These are phyloP conservation scores for Penicillium desertorum DNA, from an alignment of 495 filamentous ascomycete species.

Conservation along the genomic window DNA sequence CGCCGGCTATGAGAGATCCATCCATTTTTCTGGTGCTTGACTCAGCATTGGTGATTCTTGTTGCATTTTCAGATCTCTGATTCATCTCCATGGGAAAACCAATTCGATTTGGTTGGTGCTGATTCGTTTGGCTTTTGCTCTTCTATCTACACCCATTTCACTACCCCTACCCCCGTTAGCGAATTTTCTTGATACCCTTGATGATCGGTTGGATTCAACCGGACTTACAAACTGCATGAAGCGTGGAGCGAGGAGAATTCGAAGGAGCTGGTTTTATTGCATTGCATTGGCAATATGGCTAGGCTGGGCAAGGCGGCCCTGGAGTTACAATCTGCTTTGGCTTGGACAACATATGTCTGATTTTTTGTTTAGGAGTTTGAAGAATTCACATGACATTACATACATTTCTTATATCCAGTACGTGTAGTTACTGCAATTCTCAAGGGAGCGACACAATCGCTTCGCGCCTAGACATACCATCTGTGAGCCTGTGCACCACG, in stretches of 20 bases:
- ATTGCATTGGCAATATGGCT: not conserved
- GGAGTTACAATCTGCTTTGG: not conserved
- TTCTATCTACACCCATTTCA: not conserved
- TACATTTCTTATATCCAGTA: too few relatives aligned
- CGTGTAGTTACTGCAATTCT: not conserved
- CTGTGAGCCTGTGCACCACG: too few relatives aligned
- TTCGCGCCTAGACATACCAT: too few relatives aligned
- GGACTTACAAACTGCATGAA: conserved; percentile 8
- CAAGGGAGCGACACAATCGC: not conserved
- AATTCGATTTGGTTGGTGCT: not conserved
- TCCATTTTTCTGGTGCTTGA: not conserved
- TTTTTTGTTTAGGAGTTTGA: not conserved
- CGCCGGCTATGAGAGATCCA: conserved; percentile 34
- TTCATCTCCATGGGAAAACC: not conserved
- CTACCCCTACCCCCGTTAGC: not conserved
- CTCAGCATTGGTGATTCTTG: not conserved
- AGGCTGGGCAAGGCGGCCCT: not conserved
- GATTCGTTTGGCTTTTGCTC: not conserved
- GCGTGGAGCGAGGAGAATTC: conserved; percentile 1
- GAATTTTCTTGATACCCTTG: conserved; percentile 14
- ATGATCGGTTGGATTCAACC: not conserved
- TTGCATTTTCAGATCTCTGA: not conserved
- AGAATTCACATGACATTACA: not conserved
- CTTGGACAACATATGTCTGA: not conserved
- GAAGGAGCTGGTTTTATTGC: not conserved